These are phyloP conservation scores for Edaphochlamys debaryana DNA, from an alignment of 139 green algal species.

Conservation along the genomic window DNA sequence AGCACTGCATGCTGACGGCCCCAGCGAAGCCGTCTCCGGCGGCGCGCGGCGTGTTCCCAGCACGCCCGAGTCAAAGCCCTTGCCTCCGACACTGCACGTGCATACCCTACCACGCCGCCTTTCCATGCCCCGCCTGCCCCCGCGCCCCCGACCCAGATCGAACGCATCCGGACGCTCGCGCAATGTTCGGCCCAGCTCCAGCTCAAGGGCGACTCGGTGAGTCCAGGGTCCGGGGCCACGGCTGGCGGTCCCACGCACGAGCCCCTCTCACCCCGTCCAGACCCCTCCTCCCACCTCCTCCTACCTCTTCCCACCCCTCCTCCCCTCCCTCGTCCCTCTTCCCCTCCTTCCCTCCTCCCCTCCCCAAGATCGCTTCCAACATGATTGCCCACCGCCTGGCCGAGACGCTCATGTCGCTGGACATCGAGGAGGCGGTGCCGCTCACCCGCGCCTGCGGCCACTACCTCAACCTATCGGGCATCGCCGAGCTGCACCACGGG, in stretches of 20 bases:
- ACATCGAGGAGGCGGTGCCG: conserved; percentile 85
- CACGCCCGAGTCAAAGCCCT: too few species aligned
- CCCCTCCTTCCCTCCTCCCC: too few species aligned
- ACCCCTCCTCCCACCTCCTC: not conserved
- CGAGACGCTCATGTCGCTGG: conserved; percentile 83
- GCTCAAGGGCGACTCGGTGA: conserved; percentile 68
- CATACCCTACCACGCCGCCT: too few species aligned
- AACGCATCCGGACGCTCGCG: conserved; percentile 72
- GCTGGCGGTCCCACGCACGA: not conserved
- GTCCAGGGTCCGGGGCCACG: not conserved
- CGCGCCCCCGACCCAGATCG: conserved; percentile 63
- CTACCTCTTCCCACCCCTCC: not conserved
- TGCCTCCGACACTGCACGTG: too few species aligned
- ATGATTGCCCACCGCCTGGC: conserved; percentile 74
- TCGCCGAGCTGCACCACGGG: conserved; percentile 89
- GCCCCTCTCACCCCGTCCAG: not conserved
- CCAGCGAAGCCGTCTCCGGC: too few species aligned
- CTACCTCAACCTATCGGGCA: conserved; percentile 86
- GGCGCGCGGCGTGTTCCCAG: too few species aligned
- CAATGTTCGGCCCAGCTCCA: conserved; percentile 67
- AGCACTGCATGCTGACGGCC: too few species aligned
- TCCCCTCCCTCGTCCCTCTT: not conserved
- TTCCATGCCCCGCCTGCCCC: too few species aligned
- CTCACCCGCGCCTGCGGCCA: conserved; percentile 84
- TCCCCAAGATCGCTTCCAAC: conserved; percentile 52